Evolutionary conservation across 352 stramenopile species (phyloP).

Genomic region (Pythium grandisporangium): DNA sequence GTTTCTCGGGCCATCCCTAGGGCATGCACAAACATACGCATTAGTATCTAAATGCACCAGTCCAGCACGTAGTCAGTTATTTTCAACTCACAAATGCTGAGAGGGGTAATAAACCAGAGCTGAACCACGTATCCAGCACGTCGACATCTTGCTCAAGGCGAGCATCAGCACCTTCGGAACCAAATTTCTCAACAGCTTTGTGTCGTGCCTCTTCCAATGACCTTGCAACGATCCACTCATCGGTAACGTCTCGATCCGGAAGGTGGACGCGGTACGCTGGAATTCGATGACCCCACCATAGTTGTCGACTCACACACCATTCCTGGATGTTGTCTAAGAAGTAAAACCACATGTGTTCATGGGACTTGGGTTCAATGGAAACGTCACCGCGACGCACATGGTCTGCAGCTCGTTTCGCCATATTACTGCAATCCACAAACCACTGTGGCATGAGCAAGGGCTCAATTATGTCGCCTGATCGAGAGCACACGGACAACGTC

Average conservation of each 20-base stretch:
- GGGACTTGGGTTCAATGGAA: slow-evolving; percentile 91
- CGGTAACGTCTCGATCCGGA: slow-evolving; percentile 31
- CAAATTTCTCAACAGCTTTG: slow-evolving; percentile 84
- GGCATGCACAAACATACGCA: background rate
- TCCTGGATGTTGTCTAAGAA: slow-evolving; percentile 99
- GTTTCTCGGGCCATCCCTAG: slow-evolving; percentile 91
- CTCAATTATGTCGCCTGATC: slow-evolving; percentile 98
- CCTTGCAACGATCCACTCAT: slow-evolving; percentile 94
- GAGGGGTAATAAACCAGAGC: slow-evolving; percentile 94
- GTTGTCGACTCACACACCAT: slow-evolving; percentile 98
- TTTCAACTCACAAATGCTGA: slow-evolving; percentile 54
- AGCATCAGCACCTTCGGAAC: slow-evolving; percentile 55
- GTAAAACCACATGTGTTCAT: slow-evolving; percentile 94
- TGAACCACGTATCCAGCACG: slow-evolving; percentile 99
- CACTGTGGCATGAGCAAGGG: slow-evolving; percentile 99
- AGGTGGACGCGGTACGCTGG: slow-evolving; percentile 92
- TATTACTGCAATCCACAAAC: slow-evolving; percentile 96
- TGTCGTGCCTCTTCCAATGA: slow-evolving; percentile 85
- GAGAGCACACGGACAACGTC: slow-evolving; percentile 93
- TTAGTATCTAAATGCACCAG: slow-evolving; percentile 37
- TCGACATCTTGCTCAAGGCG: slow-evolving; percentile 95
- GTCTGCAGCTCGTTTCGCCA: slow-evolving; percentile 91
- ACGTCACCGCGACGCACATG: slow-evolving; percentile 93
- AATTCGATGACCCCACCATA: slow-evolving; percentile 99
- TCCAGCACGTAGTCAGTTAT: no score